Evolutionary conservation across 2,329 filamentous ascomycete species (phyloP), one percentile per base, ranked within the genome.

Genomic region (Fusarium sp.): DNA sequence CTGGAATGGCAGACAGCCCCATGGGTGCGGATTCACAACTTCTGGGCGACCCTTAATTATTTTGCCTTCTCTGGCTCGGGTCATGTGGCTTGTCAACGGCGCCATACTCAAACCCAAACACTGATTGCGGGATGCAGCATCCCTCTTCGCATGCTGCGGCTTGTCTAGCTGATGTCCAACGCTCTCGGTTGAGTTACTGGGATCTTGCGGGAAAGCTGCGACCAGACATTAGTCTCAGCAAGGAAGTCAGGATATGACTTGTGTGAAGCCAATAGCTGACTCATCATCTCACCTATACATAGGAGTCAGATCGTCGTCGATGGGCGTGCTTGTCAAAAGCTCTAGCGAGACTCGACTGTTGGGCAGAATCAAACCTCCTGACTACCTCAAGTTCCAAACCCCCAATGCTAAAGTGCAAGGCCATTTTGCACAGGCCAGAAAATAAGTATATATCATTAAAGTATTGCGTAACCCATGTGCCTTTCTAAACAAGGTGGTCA

Each of bases 401-500:
- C 11, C 17, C 7, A 27, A 22, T 40, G 5, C 35, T 41, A 30
- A n/a, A 27, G 25, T 25, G 37, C 25, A n/a, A 35, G n/a, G 25
- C 50, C 15, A 35, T 41, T 33, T 4, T 11, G 4, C 1, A 13
- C 19, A 57, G 22, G 14, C 41, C 23, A 25, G 25, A 20, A 27
- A 22, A 25, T 33, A 47, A 37, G 19, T 35, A 22, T 43, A 7
- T 39, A 40, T 64, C 37, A 65, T 59, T 65, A 59, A 20, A 23
- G 25, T 59, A 25, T 48, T 37, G 25, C 33, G 44, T 35, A 37
- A 23, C 46, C 20, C 43, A 33, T 33, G 55, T 19, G 19, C 9
- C 33, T 22, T 37, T 39, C 45, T 23, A 23, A 19, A 14, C 27
- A 50, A 35, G 15, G 41, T 35, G 9, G 23, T 25, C 46, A 62